Base-by-base conservation (phyloP, 2,329 filamentous ascomycete genomes). In the Scedosporium minutisporum region DNA sequence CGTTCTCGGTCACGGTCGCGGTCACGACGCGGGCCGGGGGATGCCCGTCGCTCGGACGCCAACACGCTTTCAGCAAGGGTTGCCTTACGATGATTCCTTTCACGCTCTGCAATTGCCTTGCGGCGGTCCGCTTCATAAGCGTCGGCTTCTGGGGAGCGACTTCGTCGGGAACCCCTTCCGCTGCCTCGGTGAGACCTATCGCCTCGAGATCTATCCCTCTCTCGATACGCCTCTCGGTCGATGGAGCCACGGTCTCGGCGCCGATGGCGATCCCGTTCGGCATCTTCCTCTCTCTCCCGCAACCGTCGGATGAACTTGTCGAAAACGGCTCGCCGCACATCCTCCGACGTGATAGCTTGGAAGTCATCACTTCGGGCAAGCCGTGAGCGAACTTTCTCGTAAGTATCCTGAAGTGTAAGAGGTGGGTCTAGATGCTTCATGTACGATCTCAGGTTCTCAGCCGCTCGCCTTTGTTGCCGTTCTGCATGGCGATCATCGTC, bases 51-150 rank as follows among this genome's bases (percentile, higher is more conserved):
- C 65, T 85, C 82, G 53, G 69, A 72, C 61, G 81, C 81, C 62
- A 87, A 72, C 21, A 86, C 75, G 67, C 79, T 84, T 69, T 87
- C 85, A 66, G 88, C 89, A 76, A 86, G 86, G 71, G 83, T 86
- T 55, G 85, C 81, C 77, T 95, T 96, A 73, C 91, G 87, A 76
- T 96, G 96, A 69, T 96, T 93, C 67, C 93, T 89, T 77, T 97
- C 96, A 58, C 96, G 88, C 72, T 96, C 93, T 63, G 93, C 92
- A 71, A 95, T 93, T 53, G 93, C 93, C 74, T 93, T 95, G 70
- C 92, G 89, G 67, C 95, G 87, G 72, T 99, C 95, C 64, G 93
- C 95, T 75, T 97, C 95, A 74, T 99, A 99, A 18, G 91, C 86
- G 76, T 99, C 93, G 5, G 21, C 74, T 93, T 95, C 69, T 91